A percentile compares a stretch with the other conserved stretches of the same genome.
Evolutionary conservation across 1,284 basidiomycete species (phyloP).

Genomic region (Gymnopus androsaceus): DNA sequence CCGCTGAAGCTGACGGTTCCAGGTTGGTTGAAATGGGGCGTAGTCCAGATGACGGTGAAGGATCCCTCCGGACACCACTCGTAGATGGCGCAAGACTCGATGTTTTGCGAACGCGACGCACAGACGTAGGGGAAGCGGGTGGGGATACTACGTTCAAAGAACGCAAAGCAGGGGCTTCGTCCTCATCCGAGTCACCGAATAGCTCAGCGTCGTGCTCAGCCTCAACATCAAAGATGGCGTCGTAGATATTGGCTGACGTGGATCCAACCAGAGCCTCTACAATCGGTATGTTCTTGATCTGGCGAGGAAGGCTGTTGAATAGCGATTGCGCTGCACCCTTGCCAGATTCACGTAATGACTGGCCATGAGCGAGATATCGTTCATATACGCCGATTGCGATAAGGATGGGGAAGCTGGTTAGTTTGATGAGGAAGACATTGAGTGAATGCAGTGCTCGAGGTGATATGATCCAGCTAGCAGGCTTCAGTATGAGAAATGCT

Average conservation of each 20-base stretch:
- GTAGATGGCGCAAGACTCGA: conserved; percentile 16
- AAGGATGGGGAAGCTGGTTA: conserved; percentile 81
- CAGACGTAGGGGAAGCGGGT: conserved; percentile 24
- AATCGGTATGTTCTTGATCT: conserved; percentile 70
- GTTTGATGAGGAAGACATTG: conserved; percentile 82
- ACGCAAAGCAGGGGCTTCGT: conserved; percentile 37
- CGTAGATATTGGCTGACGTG: conserved; percentile 63
- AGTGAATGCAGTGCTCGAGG: conserved; percentile 75
- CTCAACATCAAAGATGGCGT: conserved; percentile 77
- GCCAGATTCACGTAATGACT: conserved; percentile 49
- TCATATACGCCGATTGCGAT: conserved; percentile 82
- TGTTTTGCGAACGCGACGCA: conserved; percentile 24
- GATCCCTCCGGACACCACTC: conserved; percentile 8
- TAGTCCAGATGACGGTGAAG: conserved; percentile 23
- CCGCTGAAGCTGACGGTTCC: conserved; percentile 21
- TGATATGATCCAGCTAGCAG: conserved; percentile 69
- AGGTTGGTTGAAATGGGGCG: conserved; percentile 15
- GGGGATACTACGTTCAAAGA: conserved; percentile 39
- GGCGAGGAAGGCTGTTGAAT: conserved; percentile 66
- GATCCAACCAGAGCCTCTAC: conserved; percentile 73
- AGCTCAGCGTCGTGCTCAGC: conserved; percentile 49
- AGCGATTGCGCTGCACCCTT: conserved; percentile 54
- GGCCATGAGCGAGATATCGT: conserved; percentile 59
- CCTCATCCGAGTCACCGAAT: conserved; percentile 46
- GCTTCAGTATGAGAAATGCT: conserved; percentile 77